phyloP scores from a whole-genome alignment of 139 green algal species.

The Deuterostichococcus epilithicus region DNA sequence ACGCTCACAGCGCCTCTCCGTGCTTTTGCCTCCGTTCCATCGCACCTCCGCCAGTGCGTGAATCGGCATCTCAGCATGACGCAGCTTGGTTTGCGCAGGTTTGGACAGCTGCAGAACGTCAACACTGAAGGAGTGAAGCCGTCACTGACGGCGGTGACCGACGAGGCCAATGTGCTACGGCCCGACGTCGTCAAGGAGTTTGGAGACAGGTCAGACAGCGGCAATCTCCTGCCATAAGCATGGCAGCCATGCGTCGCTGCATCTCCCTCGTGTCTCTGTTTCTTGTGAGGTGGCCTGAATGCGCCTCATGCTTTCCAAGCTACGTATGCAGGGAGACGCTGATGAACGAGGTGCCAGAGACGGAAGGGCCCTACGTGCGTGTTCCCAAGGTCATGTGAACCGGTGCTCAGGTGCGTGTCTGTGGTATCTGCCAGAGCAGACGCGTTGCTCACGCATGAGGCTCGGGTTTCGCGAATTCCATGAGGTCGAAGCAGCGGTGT shows the following conservation, averaged over 20 bases:
- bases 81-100: slow-evolving; percentile 33
- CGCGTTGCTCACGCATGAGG: background rate
- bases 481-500: background rate
- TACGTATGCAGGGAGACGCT: slow-evolving; percentile 31
- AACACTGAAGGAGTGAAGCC: slow-evolving; percentile 57
- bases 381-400: slow-evolving; percentile 60
- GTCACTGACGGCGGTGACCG: slow-evolving; percentile 38
- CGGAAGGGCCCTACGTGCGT: slow-evolving; percentile 39
- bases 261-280: background rate
- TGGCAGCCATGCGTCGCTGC: background rate
- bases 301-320: background rate
- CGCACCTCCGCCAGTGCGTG: background rate
- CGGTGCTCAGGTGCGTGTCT: background rate
- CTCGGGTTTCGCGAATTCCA: background rate
- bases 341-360: slow-evolving; percentile 45
- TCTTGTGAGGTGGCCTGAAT: background rate
- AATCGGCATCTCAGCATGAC: slow-evolving; percentile 1
- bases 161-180: slow-evolving; percentile 44
- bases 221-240: no score
- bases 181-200: slow-evolving; percentile 35
- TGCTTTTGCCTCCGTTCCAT: background rate
- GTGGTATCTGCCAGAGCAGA: background rate
- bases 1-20: background rate
- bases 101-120: slow-evolving; percentile 68
- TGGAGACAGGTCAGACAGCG: slow-evolving; percentile 10